phyloP scores from a whole-genome alignment of 2,329 filamentous ascomycete species.

The Keithomyces neogunnii region DNA sequence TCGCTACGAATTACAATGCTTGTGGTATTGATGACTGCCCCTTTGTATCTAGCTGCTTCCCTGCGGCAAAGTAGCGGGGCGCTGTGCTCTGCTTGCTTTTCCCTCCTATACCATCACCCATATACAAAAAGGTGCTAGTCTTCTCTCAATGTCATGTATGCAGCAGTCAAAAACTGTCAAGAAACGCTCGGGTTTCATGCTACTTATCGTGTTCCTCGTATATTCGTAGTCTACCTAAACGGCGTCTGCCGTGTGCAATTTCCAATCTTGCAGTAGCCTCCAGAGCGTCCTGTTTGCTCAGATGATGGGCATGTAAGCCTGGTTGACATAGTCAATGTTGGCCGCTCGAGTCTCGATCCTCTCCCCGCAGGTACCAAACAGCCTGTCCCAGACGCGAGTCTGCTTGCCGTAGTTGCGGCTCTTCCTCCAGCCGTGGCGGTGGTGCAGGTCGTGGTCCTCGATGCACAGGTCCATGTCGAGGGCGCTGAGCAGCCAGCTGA shows the following conservation, averaged over 20 bases:
- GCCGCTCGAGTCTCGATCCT: conserved; percentile 23
- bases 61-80: no score
- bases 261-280: not conserved
- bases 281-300: not conserved
- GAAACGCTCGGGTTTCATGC: no score
- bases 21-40: no score
- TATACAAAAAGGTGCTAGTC: no score
- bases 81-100: no score
- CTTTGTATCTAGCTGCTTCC: no score
- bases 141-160: no score
- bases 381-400: conserved; percentile 22
- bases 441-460: conserved; percentile 32
- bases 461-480: conserved; percentile 28
- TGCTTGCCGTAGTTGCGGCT: conserved; percentile 20
- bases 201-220: no score
- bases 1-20: no score
- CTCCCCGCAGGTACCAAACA: conserved; percentile 26
- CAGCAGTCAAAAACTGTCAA: no score
- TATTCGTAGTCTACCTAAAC: not conserved
- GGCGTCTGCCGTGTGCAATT: not conserved
- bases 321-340: conserved; percentile 23
- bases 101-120: no score
- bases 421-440: conserved; percentile 27
- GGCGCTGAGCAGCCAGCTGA: conserved; percentile 22
- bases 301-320: conserved; percentile 20